Evolutionary conservation across 495 filamentous ascomycete genomes (phyloP), one percentile per base, ranked within the genome.

Genomic region (Daldinia decipiens): DNA sequence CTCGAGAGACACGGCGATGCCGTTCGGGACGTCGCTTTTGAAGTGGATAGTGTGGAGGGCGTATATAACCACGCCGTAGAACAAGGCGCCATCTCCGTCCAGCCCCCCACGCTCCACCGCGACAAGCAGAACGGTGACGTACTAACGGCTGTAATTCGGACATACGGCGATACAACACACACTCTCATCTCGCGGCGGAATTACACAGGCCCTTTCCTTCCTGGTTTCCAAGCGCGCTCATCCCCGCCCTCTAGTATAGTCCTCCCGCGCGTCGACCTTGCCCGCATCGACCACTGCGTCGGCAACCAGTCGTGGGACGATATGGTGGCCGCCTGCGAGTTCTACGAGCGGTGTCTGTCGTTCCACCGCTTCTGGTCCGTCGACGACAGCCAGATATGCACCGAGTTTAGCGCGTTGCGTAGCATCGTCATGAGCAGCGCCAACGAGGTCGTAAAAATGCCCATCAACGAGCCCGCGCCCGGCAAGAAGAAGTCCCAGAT

Each of bases 331-430:
- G 88, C 91, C 32, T 97, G 94, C 80, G 90, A 89, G 65, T 96
- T 93, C 79, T 98, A 98, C 81, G 93, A 97, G 79, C 86, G 88
- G 56, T 90, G 88, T 56, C 90, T 97, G n/a, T 89, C 89, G 39
- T 97, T 97, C 87, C 93, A 95, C 80, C 91, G 93, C 45, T 97
- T 98, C 87, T 97, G 94, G 93, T 91, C 87, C 38, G 93, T 97
- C 34, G 94, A 97, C 77, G 94, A 97, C 80, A 89, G 83, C 65
- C 85, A 93, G 68, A 92, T 97, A 76, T 92, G 87, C 84, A 96
- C 93, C 75, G 93, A 95, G 70, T 97, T 90, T 86, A 93, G 90
- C 13, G 92, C 94, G 4, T 83, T 97, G 27, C 90, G 89, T 76
- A 90, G 87, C 72, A 88, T 97, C 69, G 94, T 97, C 72, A 95